A percentile compares a stretch with the other conserved stretches of the same genome.
These are phyloP conservation scores for Sanghuangporus baumii DNA, from an alignment of 1,284 basidiomycete species.

Conservation along the genomic window DNA sequence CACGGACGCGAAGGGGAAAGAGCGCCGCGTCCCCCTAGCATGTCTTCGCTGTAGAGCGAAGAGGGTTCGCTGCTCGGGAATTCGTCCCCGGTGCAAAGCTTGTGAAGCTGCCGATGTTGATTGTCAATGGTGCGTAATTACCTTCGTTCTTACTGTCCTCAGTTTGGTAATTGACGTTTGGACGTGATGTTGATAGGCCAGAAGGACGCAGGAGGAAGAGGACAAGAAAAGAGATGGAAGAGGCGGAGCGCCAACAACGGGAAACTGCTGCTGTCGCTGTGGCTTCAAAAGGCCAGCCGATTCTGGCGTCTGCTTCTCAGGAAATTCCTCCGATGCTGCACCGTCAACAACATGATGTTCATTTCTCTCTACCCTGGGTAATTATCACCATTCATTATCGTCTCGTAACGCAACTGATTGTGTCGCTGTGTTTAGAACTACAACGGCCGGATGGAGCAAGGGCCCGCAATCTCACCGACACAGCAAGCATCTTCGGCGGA, in stretches of 20 bases:
- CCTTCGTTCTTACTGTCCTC: background rate
- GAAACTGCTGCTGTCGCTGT: slow-evolving; percentile 13
- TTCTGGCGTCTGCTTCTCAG: background rate
- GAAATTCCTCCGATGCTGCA: background rate
- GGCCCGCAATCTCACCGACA: background rate
- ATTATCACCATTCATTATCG: background rate
- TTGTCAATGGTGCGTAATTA: slow-evolving; percentile 27
- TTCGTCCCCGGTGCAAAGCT: slow-evolving; percentile 29
- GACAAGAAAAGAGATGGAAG: slow-evolving; percentile 34
- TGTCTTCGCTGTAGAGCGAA: slow-evolving; percentile 30
- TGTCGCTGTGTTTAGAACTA: background rate
- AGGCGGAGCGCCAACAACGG: slow-evolving; percentile 27
- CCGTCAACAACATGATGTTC: background rate
- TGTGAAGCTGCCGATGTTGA: slow-evolving; percentile 28
- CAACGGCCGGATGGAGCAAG: background rate
- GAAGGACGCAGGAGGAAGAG: slow-evolving; percentile 31
- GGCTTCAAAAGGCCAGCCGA: slow-evolving; percentile 1
- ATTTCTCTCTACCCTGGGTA: background rate
- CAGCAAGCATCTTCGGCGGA: background rate
- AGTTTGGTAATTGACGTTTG: background rate
- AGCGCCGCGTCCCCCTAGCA: slow-evolving; percentile 16
- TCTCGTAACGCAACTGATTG: background rate
- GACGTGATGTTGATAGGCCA: slow-evolving; percentile 18
- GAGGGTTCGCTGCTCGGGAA: slow-evolving; percentile 32
- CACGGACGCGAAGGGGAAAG: background rate